phyloP scores from a whole-genome alignment of 2,329 filamentous ascomycete genomes.

The Graphilbum sp. region DNA sequence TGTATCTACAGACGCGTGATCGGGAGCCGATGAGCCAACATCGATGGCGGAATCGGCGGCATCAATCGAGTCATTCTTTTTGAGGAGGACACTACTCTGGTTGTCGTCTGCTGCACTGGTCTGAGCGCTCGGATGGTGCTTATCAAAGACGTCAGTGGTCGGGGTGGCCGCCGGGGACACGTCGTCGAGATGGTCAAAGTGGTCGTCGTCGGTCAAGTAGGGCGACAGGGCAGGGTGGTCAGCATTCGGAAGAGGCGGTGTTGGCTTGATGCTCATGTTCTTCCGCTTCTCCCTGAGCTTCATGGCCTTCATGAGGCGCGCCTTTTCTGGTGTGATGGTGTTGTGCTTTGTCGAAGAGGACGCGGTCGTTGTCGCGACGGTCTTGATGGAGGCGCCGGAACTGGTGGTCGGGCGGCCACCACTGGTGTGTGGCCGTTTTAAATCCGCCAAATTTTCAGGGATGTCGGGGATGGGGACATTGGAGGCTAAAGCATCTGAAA shows the following conservation, averaged over 20 bases:
- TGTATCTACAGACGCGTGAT: constrained; percentile 29
- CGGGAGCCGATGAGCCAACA: constrained; percentile 30
- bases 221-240: background rate
- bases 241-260: constrained; percentile 12
- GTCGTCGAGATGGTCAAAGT: background rate
- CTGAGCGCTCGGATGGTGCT: too few relatives aligned
- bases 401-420: constrained; percentile 24
- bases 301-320: constrained; percentile 83
- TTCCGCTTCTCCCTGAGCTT: constrained; percentile 74
- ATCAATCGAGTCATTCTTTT: background rate
- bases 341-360: constrained; percentile 24
- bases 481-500: background rate
- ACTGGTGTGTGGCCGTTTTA: constrained; percentile 18
- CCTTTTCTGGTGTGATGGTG: constrained; percentile 72
- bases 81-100: too few relatives aligned
- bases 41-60: constrained; percentile 36
- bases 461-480: constrained; percentile 19
- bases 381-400: constrained; percentile 27
- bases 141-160: background rate
- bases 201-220: background rate
- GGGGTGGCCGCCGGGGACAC: background rate
- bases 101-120: too few relatives aligned
- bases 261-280: constrained; percentile 20
- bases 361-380: constrained; percentile 20
- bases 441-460: constrained; percentile 13